Percentiles rank a stretch among this genome's conserved stretches.
phyloP scores from a whole-genome alignment of 2,329 filamentous ascomycete genomes.

The Arthrobotrys conoides region DNA sequence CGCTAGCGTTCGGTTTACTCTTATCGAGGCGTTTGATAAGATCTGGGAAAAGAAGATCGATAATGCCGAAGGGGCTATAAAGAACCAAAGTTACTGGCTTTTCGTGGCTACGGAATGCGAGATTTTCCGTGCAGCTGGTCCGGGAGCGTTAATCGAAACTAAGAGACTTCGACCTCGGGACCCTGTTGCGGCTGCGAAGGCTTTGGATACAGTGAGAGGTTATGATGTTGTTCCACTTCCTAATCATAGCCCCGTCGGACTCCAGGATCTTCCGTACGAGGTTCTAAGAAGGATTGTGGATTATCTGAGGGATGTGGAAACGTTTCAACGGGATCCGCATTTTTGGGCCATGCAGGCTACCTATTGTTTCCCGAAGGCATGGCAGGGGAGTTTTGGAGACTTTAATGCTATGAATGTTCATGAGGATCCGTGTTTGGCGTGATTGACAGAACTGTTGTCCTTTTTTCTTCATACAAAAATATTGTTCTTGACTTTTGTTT shows the following conservation, averaged over 20 bases:
- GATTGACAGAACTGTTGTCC: background rate
- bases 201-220: slow-evolving; percentile 39
- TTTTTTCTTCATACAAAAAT: background rate
- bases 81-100: slow-evolving; percentile 55
- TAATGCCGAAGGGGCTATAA: slow-evolving; percentile 30
- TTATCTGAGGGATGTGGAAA: slow-evolving; percentile 36
- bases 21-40: slow-evolving; percentile 48
- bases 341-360: slow-evolving; percentile 58
- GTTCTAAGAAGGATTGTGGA: slow-evolving; percentile 48
- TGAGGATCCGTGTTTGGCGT: slow-evolving; percentile 30
- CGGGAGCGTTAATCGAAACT: slow-evolving; percentile 29
- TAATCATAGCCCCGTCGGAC: slow-evolving; percentile 14
- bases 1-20: slow-evolving; percentile 45
- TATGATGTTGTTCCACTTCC: slow-evolving; percentile 43
- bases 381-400: slow-evolving; percentile 58
- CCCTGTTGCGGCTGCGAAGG: slow-evolving; percentile 3
- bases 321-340: slow-evolving; percentile 35
- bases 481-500: too few relatives aligned
- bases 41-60: slow-evolving; percentile 36
- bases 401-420: slow-evolving; percentile 58
- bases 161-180: slow-evolving; percentile 35
- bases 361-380: slow-evolving; percentile 56
- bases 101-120: slow-evolving; percentile 53
- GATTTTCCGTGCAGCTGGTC: slow-evolving; percentile 29
- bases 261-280: slow-evolving; percentile 46